phyloP scores from a whole-genome alignment of 2,329 filamentous ascomycete species.

The Cordyceps pruinosa region DNA sequence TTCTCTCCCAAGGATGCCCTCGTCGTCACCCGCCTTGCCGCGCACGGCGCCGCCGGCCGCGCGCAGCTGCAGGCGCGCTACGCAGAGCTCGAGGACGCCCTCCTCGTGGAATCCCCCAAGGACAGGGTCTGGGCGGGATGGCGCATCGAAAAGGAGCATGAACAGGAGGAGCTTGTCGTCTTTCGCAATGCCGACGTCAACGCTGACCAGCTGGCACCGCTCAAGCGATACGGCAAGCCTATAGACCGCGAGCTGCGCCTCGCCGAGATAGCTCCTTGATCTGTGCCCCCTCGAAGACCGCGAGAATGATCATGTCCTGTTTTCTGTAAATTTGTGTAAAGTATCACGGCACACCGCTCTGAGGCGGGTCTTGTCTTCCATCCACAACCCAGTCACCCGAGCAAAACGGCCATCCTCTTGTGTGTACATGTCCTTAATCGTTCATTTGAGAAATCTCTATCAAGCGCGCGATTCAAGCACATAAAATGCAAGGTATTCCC shows the following conservation, averaged over 20 bases:
- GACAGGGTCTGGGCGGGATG: constrained; percentile 33
- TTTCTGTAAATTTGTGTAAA: constrained; percentile 2
- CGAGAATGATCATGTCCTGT: background rate
- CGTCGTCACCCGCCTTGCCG: constrained; percentile 29
- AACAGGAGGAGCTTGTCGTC: constrained; percentile 32
- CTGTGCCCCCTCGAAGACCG: background rate
- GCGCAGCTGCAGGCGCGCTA: constrained; percentile 29
- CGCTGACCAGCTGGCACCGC: constrained; percentile 24
- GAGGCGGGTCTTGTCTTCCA: background rate
- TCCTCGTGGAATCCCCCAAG: constrained; percentile 25
- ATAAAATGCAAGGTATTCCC: constrained; percentile 47
- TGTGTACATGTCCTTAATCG: constrained; percentile 12
- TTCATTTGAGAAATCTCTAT: constrained; percentile 26
- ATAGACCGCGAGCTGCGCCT: constrained; percentile 1
- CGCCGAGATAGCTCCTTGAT: background rate
- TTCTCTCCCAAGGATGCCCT: constrained; percentile 23
- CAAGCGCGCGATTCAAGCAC: constrained; percentile 32
- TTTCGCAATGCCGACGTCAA: constrained; percentile 32
- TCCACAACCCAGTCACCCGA: background rate
- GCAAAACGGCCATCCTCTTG: background rate
- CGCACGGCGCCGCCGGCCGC: constrained; percentile 23
- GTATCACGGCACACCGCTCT: background rate
- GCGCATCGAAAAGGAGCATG: constrained; percentile 33
- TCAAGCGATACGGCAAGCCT: constrained; percentile 13
- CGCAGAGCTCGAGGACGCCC: constrained; percentile 23